Evolutionary conservation across 192 early-diverging fungal genomes (phyloP).

Genomic region (Linnemannia zychae): DNA sequence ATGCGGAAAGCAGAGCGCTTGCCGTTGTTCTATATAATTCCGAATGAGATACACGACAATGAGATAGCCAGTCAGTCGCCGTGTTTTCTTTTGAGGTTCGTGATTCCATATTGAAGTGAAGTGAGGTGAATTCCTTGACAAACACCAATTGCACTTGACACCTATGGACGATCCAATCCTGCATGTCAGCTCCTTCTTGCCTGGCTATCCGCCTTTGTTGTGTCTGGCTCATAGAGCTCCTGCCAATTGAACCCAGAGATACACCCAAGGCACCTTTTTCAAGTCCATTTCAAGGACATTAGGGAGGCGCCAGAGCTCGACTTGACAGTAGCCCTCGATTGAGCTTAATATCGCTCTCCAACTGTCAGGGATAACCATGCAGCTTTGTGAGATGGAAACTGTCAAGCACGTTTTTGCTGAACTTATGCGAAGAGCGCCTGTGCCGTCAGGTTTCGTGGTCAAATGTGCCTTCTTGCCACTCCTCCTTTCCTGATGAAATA

Average conservation of each 20-base stretch:
- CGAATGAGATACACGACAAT: not conserved
- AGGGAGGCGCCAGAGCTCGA: not conserved
- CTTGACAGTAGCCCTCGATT: not conserved
- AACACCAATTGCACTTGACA: not conserved
- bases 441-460: not conserved
- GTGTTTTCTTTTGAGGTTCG: not conserved
- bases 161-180: not conserved
- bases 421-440: not conserved
- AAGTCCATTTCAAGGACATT: not conserved
- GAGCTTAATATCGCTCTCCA: not conserved
- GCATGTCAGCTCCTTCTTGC: not conserved
- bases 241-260: not conserved
- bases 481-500: not conserved
- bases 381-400: not conserved
- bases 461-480: not conserved
- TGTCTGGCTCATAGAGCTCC: not conserved
- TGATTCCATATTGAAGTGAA: not conserved
- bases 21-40: constrained; percentile 74
- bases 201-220: not conserved
- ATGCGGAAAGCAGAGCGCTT: constrained; percentile 88
- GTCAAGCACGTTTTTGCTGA: not conserved
- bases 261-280: not conserved
- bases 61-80: not conserved
- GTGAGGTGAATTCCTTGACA: not conserved
- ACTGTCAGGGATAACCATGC: not conserved